phyloP scores from a whole-genome alignment of 2,329 filamentous ascomycete genomes.

The Neofusicoccum sp. region DNA sequence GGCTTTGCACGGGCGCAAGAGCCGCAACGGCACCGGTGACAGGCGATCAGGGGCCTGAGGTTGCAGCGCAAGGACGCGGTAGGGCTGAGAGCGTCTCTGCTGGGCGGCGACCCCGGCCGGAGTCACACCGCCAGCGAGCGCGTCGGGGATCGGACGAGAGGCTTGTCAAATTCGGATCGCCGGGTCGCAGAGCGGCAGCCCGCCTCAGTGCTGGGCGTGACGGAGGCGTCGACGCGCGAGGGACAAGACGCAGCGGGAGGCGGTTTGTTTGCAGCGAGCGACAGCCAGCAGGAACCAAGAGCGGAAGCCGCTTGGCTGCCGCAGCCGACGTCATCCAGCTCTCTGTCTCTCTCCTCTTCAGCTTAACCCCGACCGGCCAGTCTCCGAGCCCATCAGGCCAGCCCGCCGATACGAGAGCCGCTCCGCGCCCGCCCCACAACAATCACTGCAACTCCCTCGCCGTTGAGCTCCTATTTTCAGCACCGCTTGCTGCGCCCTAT shows the following conservation, averaged over 20 bases:
- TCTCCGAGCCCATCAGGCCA: not conserved
- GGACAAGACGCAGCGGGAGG: not conserved
- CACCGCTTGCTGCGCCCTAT: not conserved
- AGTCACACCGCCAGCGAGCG: constrained; percentile 10
- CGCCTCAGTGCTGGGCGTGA: too few relatives aligned
- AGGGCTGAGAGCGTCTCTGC: not conserved
- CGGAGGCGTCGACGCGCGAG: too few relatives aligned
- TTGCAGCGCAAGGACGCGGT: not conserved
- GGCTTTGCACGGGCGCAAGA: not conserved
- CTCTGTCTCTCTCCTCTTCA: too few relatives aligned
- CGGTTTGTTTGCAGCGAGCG: too few relatives aligned
- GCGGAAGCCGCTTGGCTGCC: not conserved
- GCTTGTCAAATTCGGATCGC: not conserved
- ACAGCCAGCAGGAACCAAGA: too few relatives aligned
- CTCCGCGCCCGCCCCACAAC: not conserved
- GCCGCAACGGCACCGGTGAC: constrained; percentile 1
- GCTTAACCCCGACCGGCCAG: not conserved
- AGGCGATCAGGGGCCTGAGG: constrained; percentile 7
- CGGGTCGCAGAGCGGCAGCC: not conserved
- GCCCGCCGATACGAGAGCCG: not conserved
- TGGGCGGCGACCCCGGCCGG: not conserved
- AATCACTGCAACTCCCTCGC: not conserved
- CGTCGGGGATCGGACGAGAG: not conserved
- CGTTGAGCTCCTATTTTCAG: constrained; percentile 10
- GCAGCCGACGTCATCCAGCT: too few relatives aligned